Base-by-base conservation (phyloP, 441 rosid genomes). In the Macaranga tanarius region DNA sequence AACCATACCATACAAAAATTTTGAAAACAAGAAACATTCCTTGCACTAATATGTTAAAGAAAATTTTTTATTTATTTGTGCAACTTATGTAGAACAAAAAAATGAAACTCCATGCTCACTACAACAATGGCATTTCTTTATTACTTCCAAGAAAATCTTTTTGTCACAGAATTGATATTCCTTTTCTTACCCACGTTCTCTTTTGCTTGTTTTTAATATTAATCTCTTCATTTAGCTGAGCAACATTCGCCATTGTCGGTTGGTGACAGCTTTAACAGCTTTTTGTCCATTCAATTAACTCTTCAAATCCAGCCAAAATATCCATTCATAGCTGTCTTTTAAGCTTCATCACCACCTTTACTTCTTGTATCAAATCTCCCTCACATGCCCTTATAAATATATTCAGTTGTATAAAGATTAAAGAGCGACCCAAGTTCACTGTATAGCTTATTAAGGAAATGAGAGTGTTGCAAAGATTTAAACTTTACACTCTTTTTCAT, bases 201-300 rank as follows among this genome's bases (percentile, higher is more conserved):
- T 25, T 16, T 9, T 31, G 45, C 31, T 61, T 20, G 20, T 65
- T 7, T 34, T n/a, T 55, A 40, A 19, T 45, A 26, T 26, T 47
- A 31, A 48, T 52, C 20, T 16, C 38, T 73, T 67, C 65, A 58
- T 31, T 62, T 65, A 19, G 47, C 68, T 28, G 66, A 76, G 72
- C 80, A 76, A 78, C 84, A 79, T 84, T 80, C 75, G 47, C 66
- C 72, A 52, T 60, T 74, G 79, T 80, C 78, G 81, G 81, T 73
- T 79, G 76, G 72, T 73, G 23, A 31, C 59, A 68, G 19, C 75
- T 50, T 69, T 74, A 66, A 70, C 65, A 71, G 80, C 79, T 78
- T 69, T 54, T 47, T 59, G 74, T 79, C 68, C 74, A 52, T 82
- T 76, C 80, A 74, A 69, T 77, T 82, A 63, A 67, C 69, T 72